A percentile compares a stretch with the other conserved stretches of the same genome.
Conservation (phyloP, 208 protist genomes). For the Porcisia deanei region DNA sequence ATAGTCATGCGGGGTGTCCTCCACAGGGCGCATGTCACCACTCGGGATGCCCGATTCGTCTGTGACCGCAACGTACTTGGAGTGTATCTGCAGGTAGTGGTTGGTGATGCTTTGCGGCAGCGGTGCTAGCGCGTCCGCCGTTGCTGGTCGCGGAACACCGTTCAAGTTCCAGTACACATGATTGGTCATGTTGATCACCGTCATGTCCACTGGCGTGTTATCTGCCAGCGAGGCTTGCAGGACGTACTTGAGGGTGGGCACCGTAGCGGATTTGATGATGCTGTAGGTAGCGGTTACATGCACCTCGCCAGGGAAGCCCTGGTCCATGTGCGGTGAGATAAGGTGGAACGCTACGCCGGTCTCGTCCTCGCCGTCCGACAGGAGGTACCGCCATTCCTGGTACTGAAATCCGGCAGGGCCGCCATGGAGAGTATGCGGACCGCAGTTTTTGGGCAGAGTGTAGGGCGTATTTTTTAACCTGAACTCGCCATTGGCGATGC, state of each 20-base stretch:
- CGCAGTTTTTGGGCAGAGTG: constrained; percentile 64
- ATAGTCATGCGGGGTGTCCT: constrained; percentile 65
- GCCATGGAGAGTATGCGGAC: constrained; percentile 70
- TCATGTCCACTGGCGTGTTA: constrained; percentile 56
- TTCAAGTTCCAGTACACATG: constrained; percentile 88
- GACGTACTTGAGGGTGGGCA: constrained; percentile 55
- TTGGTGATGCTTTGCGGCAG: constrained; percentile 54
- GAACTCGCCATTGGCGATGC: constrained; percentile 66
- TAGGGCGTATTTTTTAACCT: constrained; percentile 45
- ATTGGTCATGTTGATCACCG: constrained; percentile 79
- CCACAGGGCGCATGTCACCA: constrained; percentile 43
- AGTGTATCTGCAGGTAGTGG: constrained; percentile 54
- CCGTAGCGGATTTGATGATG: constrained; percentile 37
- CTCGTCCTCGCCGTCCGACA: constrained; percentile 69
- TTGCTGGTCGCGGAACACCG: constrained; percentile 43
- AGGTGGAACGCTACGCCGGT: constrained; percentile 74
- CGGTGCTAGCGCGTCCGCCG: constrained; percentile 14
- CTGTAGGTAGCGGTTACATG: constrained; percentile 73
- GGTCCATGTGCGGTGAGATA: constrained; percentile 70
- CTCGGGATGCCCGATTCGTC: constrained; percentile 46
- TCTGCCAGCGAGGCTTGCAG: constrained; percentile 55
- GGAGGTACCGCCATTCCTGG: constrained; percentile 73
- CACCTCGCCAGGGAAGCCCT: constrained; percentile 82
- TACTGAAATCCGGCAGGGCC: constrained; percentile 61
- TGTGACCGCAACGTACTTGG: constrained; percentile 51